phyloP scores from a whole-genome alignment of 2,329 filamentous ascomycete genomes.

The Claviceps sp. region DNA sequence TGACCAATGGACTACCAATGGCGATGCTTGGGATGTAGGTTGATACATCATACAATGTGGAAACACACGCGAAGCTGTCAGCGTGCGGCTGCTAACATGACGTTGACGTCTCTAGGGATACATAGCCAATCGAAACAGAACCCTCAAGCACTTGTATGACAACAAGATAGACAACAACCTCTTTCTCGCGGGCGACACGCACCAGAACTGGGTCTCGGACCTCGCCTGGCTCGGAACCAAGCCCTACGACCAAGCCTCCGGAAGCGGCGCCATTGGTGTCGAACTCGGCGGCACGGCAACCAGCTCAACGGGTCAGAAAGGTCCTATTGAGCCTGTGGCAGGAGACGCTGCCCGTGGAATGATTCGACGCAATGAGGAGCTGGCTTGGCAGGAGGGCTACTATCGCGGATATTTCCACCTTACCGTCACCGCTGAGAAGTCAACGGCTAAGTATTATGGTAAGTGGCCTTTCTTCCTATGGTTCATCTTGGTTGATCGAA shows the following conservation, averaged over 20 bases:
- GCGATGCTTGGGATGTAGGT: slow-evolving; percentile 23
- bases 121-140: slow-evolving; percentile 56
- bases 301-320: slow-evolving; percentile 43
- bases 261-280: slow-evolving; percentile 43
- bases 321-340: slow-evolving; percentile 38
- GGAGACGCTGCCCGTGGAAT: slow-evolving; percentile 34
- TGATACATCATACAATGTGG: not conserved
- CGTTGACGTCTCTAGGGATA: slow-evolving; percentile 36
- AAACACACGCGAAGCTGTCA: not conserved
- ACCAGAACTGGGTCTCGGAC: slow-evolving; percentile 49
- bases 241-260: slow-evolving; percentile 38
- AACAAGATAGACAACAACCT: slow-evolving; percentile 61
- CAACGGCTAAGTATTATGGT: slow-evolving; percentile 54
- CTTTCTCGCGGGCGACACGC: slow-evolving; percentile 57
- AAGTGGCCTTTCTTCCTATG: slow-evolving; percentile 11
- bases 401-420: slow-evolving; percentile 64
- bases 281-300: slow-evolving; percentile 58
- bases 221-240: slow-evolving; percentile 43
- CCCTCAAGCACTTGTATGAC: slow-evolving; percentile 50
- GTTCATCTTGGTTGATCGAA: no score
- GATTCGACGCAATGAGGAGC: slow-evolving; percentile 41
- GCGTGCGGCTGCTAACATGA: not conserved
- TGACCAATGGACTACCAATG: slow-evolving; percentile 18
- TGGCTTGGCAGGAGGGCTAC: slow-evolving; percentile 62
- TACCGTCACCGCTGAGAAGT: slow-evolving; percentile 38